These are phyloP conservation scores for Cantharellus anzutake DNA, from an alignment of 768 basidiomycete genomes.

Conservation along the genomic window DNA sequence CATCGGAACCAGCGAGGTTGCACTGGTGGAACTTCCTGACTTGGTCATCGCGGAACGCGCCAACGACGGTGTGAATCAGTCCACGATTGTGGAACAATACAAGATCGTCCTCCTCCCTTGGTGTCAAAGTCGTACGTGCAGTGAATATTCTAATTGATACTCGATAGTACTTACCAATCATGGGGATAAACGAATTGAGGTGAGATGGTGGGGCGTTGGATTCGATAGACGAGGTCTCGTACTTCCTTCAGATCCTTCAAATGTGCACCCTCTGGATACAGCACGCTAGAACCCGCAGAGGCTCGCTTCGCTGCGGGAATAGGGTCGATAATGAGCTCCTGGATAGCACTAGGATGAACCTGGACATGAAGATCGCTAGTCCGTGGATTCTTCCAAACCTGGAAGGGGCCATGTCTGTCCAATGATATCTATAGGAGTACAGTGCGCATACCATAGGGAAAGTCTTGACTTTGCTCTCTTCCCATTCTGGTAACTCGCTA, in stretches of 20 bases:
- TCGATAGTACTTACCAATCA: slow-evolving; percentile 38
- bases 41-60: slow-evolving; percentile 40
- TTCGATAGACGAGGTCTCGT: slow-evolving; percentile 56
- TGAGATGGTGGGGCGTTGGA: slow-evolving; percentile 80
- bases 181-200: slow-evolving; percentile 79
- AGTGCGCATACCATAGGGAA: slow-evolving; percentile 40
- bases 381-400: slow-evolving; percentile 86
- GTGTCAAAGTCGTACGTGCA: background rate
- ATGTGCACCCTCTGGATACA: slow-evolving; percentile 70
- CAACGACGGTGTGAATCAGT: slow-evolving; percentile 60
- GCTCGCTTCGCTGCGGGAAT: slow-evolving; percentile 31
- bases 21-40: slow-evolving; percentile 63
- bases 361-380: slow-evolving; percentile 73
- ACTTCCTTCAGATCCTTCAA: slow-evolving; percentile 55
- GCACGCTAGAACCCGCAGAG: slow-evolving; percentile 35
- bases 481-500: slow-evolving; percentile 63
- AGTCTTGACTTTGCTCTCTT: slow-evolving; percentile 51
- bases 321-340: slow-evolving; percentile 51
- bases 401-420: background rate
- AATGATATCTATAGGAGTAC: background rate
- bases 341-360: slow-evolving; percentile 67
- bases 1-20: slow-evolving; percentile 66
- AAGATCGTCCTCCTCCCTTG: slow-evolving; percentile 42
- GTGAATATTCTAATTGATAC: background rate
- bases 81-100: slow-evolving; percentile 79